phyloP scores from a whole-genome alignment of 129 eudicot genomes.

The Flaveria linearis region DNA sequence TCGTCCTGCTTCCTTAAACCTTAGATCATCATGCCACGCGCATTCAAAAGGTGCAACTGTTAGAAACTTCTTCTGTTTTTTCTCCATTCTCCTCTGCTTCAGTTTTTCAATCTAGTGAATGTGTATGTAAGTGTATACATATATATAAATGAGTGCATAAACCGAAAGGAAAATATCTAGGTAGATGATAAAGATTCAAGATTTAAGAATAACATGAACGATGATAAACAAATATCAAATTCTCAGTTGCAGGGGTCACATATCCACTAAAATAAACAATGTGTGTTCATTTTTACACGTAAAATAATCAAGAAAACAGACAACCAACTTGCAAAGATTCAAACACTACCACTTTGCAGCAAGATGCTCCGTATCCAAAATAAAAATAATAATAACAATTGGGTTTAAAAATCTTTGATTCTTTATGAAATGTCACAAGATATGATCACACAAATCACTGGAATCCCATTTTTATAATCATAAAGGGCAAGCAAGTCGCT shows the following conservation, averaged over 20 bases:
- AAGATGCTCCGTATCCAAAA: slow-evolving; percentile 38
- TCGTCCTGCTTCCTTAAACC: slow-evolving; percentile 93
- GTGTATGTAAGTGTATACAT: background rate
- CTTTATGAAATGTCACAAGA: slow-evolving; percentile 13
- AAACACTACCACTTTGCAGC: slow-evolving; percentile 3
- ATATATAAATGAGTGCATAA: slow-evolving; percentile 13
- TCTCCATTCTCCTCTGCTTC: slow-evolving; percentile 47
- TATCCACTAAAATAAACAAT: slow-evolving; percentile 27
- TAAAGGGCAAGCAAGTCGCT: slow-evolving; percentile 36
- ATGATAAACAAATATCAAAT: slow-evolving; percentile 14
- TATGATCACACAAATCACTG: slow-evolving; percentile 30
- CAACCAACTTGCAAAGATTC: slow-evolving; percentile 14
- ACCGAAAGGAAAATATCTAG: slow-evolving; percentile 13
- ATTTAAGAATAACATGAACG: slow-evolving; percentile 22
- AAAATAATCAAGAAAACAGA: slow-evolving; percentile 25
- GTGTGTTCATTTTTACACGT: slow-evolving; percentile 14
- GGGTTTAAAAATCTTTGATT: slow-evolving; percentile 18
- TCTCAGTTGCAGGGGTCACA: slow-evolving; percentile 22
- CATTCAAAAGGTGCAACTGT: slow-evolving; percentile 98
- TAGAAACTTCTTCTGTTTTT: slow-evolving; percentile 67
- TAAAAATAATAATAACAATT: background rate
- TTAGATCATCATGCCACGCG: slow-evolving; percentile 85
- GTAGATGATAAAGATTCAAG: slow-evolving; percentile 10
- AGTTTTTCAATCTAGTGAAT: slow-evolving; percentile 21
- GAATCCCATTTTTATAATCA: slow-evolving; percentile 13